A percentile compares a stretch with the other conserved stretches of the same genome.
Conservation (phyloP, 225 moss, liverwort and hornwort species). For the Rhytidiadelphus loreus region DNA sequence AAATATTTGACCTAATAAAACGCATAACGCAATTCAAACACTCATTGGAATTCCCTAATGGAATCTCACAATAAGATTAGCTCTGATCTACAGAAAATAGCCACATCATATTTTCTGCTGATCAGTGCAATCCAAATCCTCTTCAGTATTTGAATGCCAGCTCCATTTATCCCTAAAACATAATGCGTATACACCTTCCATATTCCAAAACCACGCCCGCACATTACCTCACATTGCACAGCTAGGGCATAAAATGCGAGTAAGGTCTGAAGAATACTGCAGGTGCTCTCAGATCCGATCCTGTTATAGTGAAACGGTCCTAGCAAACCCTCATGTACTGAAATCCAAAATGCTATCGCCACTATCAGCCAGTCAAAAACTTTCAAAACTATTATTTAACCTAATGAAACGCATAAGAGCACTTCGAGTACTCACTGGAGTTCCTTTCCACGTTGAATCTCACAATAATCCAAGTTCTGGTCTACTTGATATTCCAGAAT, state of each 20-base stretch:
- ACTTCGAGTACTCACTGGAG: background rate
- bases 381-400: background rate
- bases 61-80: background rate
- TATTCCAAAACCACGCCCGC: background rate
- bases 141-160: background rate
- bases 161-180: background rate
- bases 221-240: background rate
- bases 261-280: background rate
- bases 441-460: background rate
- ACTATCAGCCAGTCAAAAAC: background rate
- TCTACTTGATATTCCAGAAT: background rate
- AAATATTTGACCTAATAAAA: background rate
- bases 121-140: background rate
- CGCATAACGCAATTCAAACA: background rate
- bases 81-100: background rate
- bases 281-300: background rate
- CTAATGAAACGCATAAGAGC: background rate
- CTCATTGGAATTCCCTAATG: background rate
- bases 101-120: background rate
- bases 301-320: background rate
- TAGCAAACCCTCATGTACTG: background rate
- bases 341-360: background rate
- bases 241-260: background rate
- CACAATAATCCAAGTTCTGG: background rate
- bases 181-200: background rate